Conservation (phyloP, 352 stramenopile species). For the Globisporangium cylindrosporum region DNA sequence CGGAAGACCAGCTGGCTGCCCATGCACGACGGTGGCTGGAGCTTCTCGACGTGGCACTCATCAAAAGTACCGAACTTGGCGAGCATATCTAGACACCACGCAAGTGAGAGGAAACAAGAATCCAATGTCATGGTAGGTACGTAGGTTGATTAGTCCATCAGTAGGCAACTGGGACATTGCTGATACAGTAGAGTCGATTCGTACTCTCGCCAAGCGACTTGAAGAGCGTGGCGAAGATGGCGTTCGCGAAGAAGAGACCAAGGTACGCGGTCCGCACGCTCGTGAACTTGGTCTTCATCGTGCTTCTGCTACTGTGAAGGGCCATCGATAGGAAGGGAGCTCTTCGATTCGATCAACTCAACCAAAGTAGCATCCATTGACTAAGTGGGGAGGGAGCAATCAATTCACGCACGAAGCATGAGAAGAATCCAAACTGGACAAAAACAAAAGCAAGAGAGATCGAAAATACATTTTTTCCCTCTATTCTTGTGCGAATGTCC, state of each 20-base stretch:
- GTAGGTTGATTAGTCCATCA: not conserved
- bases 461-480: no score
- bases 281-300: not conserved
- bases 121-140: not conserved
- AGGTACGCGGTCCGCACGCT: slow-evolving; percentile 49
- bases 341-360: no score
- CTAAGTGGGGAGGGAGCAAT: no score
- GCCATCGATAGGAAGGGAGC: not conserved
- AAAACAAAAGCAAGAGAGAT: no score
- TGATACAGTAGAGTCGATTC: no score
- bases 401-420: no score
- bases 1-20: slow-evolving; percentile 78
- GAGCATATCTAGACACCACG: slow-evolving; percentile 20
- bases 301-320: not conserved
- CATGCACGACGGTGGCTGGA: slow-evolving; percentile 38
- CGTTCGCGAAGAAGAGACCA: slow-evolving; percentile 69
- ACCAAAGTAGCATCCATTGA: no score
- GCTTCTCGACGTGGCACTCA: slow-evolving; percentile 32
- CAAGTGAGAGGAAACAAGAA: not conserved
- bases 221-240: slow-evolving; percentile 63
- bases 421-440: no score
- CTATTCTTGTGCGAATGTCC: no score
- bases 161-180: not conserved
- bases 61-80: slow-evolving; percentile 62
- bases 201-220: slow-evolving; percentile 44